Evolutionary conservation across 371 early-diverging fungal genomes (phyloP).

Genomic region (Mucor velutinosus): DNA sequence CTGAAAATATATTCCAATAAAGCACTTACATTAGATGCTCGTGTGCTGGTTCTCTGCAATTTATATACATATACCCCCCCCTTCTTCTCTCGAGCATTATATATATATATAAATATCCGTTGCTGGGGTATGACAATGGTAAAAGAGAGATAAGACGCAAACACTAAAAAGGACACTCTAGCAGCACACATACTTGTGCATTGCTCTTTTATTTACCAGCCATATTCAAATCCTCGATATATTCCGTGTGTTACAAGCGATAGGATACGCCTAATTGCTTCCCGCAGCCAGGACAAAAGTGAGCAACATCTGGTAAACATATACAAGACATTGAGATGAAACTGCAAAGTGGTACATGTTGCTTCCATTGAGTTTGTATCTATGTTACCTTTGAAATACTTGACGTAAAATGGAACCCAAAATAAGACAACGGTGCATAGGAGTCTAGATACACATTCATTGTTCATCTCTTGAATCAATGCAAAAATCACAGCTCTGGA

Average conservation of each 20-base stretch:
- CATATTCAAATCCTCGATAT: neutral
- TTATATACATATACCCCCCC: neutral
- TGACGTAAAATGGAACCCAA: slow-evolving; percentile 51
- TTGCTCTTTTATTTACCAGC: neutral
- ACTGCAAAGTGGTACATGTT: neutral
- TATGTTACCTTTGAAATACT: slow-evolving; percentile 45
- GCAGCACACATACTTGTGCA: neutral
- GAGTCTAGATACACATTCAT: slow-evolving; percentile 23
- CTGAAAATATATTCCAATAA: neutral
- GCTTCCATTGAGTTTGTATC: neutral
- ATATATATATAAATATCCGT: neutral
- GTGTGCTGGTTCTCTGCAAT: neutral
- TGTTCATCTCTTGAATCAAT: neutral
- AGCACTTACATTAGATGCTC: neutral
- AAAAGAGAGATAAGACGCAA: neutral
- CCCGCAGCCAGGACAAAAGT: slow-evolving; percentile 47
- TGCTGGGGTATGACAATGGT: neutral
- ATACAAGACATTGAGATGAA: neutral
- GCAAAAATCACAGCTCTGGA: neutral
- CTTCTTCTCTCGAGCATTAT: neutral
- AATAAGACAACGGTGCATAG: slow-evolving; percentile 41
- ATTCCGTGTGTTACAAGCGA: slow-evolving; percentile 15
- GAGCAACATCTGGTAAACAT: slow-evolving; percentile 33
- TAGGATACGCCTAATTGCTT: slow-evolving; percentile 29
- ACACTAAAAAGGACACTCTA: no score